A percentile compares a stretch with the other conserved stretches of the same genome.
Evolutionary conservation across 2,329 filamentous ascomycete genomes (phyloP).

Genomic region (Colletotrichum sp.): DNA sequence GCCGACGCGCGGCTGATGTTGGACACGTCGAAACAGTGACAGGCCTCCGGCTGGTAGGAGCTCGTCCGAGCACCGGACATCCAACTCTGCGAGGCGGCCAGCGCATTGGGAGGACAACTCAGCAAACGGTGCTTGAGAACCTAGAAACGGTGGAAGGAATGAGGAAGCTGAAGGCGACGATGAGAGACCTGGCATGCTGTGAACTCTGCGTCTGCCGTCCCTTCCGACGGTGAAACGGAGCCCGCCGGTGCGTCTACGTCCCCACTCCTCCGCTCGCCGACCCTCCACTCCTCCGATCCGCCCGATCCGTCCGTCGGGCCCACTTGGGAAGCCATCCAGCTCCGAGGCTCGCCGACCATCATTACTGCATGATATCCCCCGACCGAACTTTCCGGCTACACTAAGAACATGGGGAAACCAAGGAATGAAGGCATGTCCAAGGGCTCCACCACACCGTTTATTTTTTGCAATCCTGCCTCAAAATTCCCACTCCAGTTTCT

Average conservation of each 20-base stretch:
- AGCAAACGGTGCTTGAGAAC: not conserved
- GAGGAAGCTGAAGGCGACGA: not conserved
- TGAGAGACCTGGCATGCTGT: not conserved
- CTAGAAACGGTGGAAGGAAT: not conserved
- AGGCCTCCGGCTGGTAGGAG: not conserved
- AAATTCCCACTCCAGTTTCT: not conserved
- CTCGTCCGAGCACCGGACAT: conserved; percentile 5
- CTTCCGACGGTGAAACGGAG: not conserved
- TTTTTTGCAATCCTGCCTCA: not conserved
- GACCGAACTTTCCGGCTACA: not conserved
- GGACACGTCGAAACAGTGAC: not conserved
- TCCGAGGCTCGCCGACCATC: not conserved
- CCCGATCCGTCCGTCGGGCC: not conserved
- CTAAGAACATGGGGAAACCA: not conserved
- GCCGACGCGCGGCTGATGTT: not conserved
- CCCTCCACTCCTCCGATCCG: not conserved
- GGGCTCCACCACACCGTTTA: not conserved
- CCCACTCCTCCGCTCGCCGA: not conserved
- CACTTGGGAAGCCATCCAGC: not conserved
- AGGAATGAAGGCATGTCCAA: not conserved
- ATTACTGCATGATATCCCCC: not conserved
- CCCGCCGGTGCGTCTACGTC: not conserved
- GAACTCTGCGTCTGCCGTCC: not conserved
- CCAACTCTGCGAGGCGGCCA: not conserved
- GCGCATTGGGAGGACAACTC: not conserved